Evolutionary conservation across 2,329 filamentous ascomycete genomes (phyloP), one percentile per base, ranked within the genome.

Genomic region (Apiospora phragmitis): DNA sequence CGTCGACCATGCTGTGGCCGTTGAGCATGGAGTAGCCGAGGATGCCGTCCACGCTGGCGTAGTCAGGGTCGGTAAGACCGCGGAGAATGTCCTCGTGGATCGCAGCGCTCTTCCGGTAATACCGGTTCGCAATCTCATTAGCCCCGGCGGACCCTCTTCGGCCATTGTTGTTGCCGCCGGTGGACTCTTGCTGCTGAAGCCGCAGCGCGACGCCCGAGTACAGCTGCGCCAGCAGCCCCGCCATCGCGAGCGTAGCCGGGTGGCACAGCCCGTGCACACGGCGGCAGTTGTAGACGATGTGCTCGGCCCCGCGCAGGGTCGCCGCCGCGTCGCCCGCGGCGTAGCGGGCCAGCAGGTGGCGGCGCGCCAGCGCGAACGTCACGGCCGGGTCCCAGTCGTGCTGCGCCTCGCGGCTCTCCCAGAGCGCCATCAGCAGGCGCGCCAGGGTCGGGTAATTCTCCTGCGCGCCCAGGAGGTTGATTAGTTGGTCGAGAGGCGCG

Each of bases 401-500:
- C 67, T 73, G 74, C 16, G 59, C 67, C 68, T 74, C 72, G 66
- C 75, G 75, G 68, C 59, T 73, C 65, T 72, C 75, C 80, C 81
- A 82, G 47, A 82, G 77, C 2, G 74, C 78, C 12, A 76, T 80
- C 16, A 82, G 77, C 1, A 82, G 77, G 77, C 77, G 79, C 26
- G 80, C 77, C 6, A 85, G 79, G 8, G 79, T 83, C 59, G 78
- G 76, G 76, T 85, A 85, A 73, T 86, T 83, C 65, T 81, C 68
- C 71, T 85, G 82, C 69, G 83, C 81, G 68, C 83, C 84, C 12
- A 86, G 77, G 0, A 85, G 74, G 9, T 76, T 78, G 24, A 84
- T 81, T 26, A 86, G 73, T 41, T 79, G 79, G 75, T 83, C 84
- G 35, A 86, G 74, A 68, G 85, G 80, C 42, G 77, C 75, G 45